A percentile compares a stretch with the other conserved stretches of the same genome.
Conservation (phyloP, 345 rosid genomes). For the Salix suchowensis region DNA sequence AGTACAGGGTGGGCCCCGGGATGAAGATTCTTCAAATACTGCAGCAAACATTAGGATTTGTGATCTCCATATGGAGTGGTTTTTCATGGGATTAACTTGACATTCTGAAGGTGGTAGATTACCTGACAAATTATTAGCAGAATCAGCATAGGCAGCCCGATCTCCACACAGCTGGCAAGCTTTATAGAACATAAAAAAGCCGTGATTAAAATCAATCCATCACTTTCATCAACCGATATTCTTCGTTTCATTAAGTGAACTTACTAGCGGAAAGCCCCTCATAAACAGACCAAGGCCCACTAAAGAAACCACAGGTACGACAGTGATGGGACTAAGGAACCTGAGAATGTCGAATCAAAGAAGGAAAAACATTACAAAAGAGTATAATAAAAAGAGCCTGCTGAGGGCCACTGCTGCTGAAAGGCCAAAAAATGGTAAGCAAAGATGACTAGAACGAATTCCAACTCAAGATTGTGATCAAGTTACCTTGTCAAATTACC, state of each 20-base stretch:
- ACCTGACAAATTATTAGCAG: constrained; percentile 70
- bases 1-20: constrained; percentile 28
- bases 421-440: background rate
- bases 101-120: background rate
- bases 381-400: background rate
- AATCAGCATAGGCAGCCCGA: constrained; percentile 95
- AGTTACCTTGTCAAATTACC: constrained; percentile 68
- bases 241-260: constrained; percentile 5
- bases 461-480: background rate
- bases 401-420: background rate
- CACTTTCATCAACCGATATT: background rate
- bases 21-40: constrained; percentile 60
- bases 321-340: constrained; percentile 60
- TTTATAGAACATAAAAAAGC: constrained; percentile 26
- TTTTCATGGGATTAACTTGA: background rate
- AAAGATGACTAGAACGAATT: background rate
- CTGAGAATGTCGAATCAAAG: constrained; percentile 28
- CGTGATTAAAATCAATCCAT: background rate
- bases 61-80: background rate
- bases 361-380: background rate
- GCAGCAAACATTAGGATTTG: constrained; percentile 21
- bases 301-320: constrained; percentile 70
- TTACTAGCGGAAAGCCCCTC: constrained; percentile 92
- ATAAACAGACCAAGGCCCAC: constrained; percentile 82
- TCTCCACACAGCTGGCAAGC: constrained; percentile 89